Evolutionary conservation across 306 rosid species (phyloP).

Genomic region (Lotus japonicus): DNA sequence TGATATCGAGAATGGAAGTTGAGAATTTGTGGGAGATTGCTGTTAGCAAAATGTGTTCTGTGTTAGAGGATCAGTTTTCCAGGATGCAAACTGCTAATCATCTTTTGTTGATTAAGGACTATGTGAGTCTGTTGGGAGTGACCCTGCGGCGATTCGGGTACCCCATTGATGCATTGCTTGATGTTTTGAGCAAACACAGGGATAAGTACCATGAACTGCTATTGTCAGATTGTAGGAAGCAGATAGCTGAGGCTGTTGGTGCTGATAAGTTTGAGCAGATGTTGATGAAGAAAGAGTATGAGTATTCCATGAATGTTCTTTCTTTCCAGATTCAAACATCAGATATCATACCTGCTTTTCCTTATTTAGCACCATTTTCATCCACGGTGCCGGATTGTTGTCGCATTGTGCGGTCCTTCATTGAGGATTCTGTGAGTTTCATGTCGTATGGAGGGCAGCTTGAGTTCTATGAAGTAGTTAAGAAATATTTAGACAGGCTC

Average conservation of each 20-base stretch:
- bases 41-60: conserved; percentile 95
- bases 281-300: conserved; percentile 98
- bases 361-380: conserved; percentile 85
- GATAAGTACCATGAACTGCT: conserved; percentile 96
- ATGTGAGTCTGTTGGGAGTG: conserved; percentile 89
- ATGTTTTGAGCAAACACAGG: conserved; percentile 95
- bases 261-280: conserved; percentile 95
- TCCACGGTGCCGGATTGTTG: conserved; percentile 96
- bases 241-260: conserved; percentile 72
- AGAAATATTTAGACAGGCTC: conserved; percentile 84
- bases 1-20: conserved; percentile 88
- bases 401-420: conserved; percentile 87
- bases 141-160: conserved; percentile 88
- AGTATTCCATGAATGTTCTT: conserved; percentile 95
- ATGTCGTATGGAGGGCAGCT: conserved; percentile 97
- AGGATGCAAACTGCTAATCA: conserved; percentile 99
- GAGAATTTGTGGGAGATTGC: conserved; percentile 98
- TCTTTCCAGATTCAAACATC: conserved; percentile 91
- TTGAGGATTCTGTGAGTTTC: conserved; percentile 97
- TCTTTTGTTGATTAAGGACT: conserved; percentile 85
- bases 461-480: conserved; percentile 87
- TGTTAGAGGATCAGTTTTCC: conserved; percentile 97
- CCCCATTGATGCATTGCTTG: conserved; percentile 86
- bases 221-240: conserved; percentile 87
- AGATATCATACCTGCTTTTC: conserved; percentile 84